These are phyloP conservation scores for Scedosporium apiospermum DNA, from an alignment of 2,329 filamentous ascomycete species.

Conservation along the genomic window DNA sequence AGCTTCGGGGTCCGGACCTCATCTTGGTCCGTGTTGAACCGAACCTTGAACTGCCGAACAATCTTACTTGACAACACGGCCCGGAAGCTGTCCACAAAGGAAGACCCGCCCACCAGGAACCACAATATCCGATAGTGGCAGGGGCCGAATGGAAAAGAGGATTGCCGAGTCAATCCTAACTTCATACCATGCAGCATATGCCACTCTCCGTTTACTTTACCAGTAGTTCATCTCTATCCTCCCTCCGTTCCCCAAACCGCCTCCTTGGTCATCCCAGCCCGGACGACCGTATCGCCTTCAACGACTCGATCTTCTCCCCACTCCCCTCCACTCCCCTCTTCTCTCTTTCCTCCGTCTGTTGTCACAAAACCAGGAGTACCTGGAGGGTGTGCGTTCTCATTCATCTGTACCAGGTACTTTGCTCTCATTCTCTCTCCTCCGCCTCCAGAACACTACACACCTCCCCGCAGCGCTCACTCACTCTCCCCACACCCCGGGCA, in stretches of 20 bases:
- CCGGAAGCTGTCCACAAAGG: no score
- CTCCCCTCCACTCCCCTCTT: background rate
- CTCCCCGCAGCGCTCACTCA: background rate
- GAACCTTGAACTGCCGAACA: background rate
- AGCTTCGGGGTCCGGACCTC: background rate
- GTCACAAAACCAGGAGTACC: background rate
- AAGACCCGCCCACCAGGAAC: no score
- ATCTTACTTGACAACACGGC: background rate
- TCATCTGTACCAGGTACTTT: background rate
- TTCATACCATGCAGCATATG: no score
- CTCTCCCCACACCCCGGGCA: no score
- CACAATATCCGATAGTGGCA: no score
- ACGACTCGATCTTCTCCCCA: background rate
- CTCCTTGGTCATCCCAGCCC: no score
- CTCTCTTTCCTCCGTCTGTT: background rate
- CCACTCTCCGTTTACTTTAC: no score
- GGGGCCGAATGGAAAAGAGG: no score
- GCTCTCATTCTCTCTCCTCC: background rate
- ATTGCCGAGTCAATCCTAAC: no score
- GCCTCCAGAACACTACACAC: background rate
- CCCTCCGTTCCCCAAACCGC: no score
- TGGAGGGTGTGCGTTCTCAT: background rate
- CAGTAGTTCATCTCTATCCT: no score
- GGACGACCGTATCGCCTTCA: no score
- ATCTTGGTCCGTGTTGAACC: background rate